Base-by-base conservation (phyloP, 495 filamentous ascomycete genomes). In the Cetradonia linearis region DNA sequence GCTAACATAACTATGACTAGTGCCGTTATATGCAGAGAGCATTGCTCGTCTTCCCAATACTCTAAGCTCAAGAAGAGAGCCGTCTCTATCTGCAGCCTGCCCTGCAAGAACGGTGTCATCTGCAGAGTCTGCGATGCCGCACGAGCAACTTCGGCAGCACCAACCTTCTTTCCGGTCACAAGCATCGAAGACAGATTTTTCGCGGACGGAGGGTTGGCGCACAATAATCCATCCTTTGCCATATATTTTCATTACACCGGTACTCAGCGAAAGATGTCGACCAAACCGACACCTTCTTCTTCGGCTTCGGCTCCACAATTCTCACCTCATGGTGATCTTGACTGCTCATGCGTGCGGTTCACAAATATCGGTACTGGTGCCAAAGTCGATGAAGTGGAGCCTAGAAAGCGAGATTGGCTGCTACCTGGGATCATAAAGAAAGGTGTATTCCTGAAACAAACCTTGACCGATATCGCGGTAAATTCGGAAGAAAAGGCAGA, bases 321-420 rank as follows among this genome's bases (percentile, higher is more conserved):
- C 18, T 42, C 31, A 55, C 18, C 23, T 49, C 63, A 63, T 44
- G 61, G 56, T 48, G 44, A 56, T 36, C 61, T 65, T 38, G 63
- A 63, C 55, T 65, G 61, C 56, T 63, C 63, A 7, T 20, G 58
- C 5, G 61, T 63, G 25, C 55, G 61, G 6, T 55, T 65, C 47
- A 46, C 62, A 25, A 65, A 65, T 30, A 62, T 63, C 28, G 63
- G 63, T 28, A 60, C 63, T 42, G 61, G 63, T 56, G 47, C 55
- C 28, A 34, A 53, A 46, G 11, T n/a, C 27, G 50, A 38, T 13
- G 58, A 63, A n/a, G 27, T 56, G 28, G 56, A 47, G 11, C 42
- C 56, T 58, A 11, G 42, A 5, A 49, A 49, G 42, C 42, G 56
- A 44, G 28, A 58, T 47, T 11, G 18, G 14, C 27, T 49, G 6